Evolutionary conservation across 192 early-diverging fungal genomes (phyloP).

Genomic region (Entomortierella beljakovae): DNA sequence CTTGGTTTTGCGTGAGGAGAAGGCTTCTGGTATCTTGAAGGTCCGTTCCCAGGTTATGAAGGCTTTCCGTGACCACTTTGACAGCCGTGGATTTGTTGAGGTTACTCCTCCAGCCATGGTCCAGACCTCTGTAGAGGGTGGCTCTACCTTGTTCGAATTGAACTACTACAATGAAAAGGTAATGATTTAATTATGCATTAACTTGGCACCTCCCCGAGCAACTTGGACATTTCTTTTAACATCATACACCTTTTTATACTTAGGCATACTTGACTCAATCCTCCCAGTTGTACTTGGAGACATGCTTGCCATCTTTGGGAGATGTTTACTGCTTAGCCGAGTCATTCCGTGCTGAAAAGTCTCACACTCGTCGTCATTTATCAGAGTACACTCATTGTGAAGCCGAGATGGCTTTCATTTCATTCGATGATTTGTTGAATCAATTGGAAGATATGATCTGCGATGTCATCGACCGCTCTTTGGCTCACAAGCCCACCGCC

Average conservation of each 20-base stretch:
- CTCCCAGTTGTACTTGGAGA: conserved; percentile 98
- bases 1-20: conserved; percentile 95
- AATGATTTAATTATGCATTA: conserved; percentile 6
- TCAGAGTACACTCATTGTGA: conserved; percentile 97
- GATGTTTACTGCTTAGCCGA: conserved; percentile 97
- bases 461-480: conserved; percentile 82
- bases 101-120: conserved; percentile 99
- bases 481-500: conserved; percentile 79
- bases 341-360: conserved; percentile 98
- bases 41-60: conserved; percentile 87
- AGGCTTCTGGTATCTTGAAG: conserved; percentile 85
- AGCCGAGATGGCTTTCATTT: conserved; percentile 95
- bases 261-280: conserved; percentile 98
- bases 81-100: conserved; percentile 80
- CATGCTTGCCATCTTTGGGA: conserved; percentile 92
- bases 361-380: conserved; percentile 95
- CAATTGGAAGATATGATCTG: conserved; percentile 92
- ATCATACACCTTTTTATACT: background rate
- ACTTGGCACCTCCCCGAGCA: background rate
- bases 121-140: conserved; percentile 99
- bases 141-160: conserved; percentile 93
- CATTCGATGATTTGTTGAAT: conserved; percentile 90
- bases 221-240: background rate
- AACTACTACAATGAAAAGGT: conserved; percentile 96
- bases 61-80: conserved; percentile 97